Base-by-base conservation (phyloP, 371 early-diverging fungal genomes). In the Mortierella sp. region DNA sequence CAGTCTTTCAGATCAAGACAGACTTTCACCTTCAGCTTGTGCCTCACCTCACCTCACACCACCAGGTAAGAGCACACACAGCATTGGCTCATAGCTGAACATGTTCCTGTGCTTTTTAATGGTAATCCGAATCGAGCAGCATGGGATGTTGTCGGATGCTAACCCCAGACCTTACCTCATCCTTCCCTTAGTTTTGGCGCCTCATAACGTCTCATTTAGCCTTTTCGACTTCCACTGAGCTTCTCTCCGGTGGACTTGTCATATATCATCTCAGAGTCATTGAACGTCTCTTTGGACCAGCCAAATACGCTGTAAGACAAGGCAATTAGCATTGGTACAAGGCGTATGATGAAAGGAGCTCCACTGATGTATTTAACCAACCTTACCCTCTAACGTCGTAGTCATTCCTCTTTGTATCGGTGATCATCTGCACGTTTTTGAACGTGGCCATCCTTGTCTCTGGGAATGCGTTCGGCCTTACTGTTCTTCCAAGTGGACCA, bases 251-350 rank as follows among this genome's bases (percentile, higher is more conserved):
- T 12, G 79, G 87, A 23, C 58, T 91, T 10, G 63, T 93, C 42
- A 50, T 89, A 16, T 90, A 92, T 69, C 83, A 89, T 19, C 82
- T 91, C 67, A 86, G 92, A 26, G 80, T 88, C 21, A 82, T 92
- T 34, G 93, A 93, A 69, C 89, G 92, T 43, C 89, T 86, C 24
- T 92, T 85, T 81, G 91, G 91, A 18, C 84, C 87, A 26, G 67
- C 82, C 18, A 92, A 92, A 79, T 93, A 87, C 70, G 84, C 82
- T 38, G 89, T 85, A 87, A 52, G 73, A 57, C 23, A n/a, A 41
- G n/a, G n/a, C n/a, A n/a, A n/a, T n/a, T n/a, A n/a, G 34, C 27
- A 23, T 23, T 38, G 21, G 21, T 30, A n/a, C n/a, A n/a, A n/a
- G n/a, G n/a, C n/a, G n/a, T n/a, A n/a, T n/a, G 58, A n/a, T 21